phyloP scores from a whole-genome alignment of 805 yeast genomes.

The Ogataea methylovora region DNA sequence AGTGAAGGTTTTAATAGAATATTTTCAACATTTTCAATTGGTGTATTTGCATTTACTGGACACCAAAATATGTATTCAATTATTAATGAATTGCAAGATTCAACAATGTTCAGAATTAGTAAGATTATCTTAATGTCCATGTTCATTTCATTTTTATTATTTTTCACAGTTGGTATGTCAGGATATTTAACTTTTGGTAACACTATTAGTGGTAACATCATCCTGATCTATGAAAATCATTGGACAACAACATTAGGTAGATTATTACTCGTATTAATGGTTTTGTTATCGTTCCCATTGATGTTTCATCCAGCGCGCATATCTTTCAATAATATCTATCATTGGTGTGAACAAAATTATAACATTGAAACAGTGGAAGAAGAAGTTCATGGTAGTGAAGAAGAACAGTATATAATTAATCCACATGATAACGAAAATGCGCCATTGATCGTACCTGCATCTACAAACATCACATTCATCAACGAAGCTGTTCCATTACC shows the following conservation, averaged over 20 bases:
- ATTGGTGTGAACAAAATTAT: constrained; percentile 35
- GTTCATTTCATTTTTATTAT: constrained; percentile 46
- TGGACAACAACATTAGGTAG: constrained; percentile 46
- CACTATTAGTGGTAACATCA: constrained; percentile 55
- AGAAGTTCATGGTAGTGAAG: background rate
- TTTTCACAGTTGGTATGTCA: constrained; percentile 53
- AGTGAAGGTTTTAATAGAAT: constrained; percentile 37
- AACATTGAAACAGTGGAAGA: constrained; percentile 1
- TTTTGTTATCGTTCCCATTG: constrained; percentile 67
- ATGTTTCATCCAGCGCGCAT: constrained; percentile 79
- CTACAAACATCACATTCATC: background rate
- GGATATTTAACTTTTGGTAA: constrained; percentile 77
- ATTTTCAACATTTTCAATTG: constrained; percentile 61
- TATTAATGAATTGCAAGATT: constrained; percentile 57
- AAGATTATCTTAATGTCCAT: constrained; percentile 41
- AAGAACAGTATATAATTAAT: background rate
- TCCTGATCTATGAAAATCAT: constrained; percentile 56
- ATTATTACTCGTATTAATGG: constrained; percentile 61
- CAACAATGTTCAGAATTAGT: constrained; percentile 39
- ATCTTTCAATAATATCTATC: constrained; percentile 57
- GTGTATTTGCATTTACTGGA: constrained; percentile 76
- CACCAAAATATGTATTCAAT: constrained; percentile 77
- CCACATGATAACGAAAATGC: constrained; percentile 1
- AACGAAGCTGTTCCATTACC: constrained; percentile 36
- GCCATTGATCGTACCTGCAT: constrained; percentile 5